Evolutionary conservation across 805 yeast genomes (phyloP).

Genomic region (Barnettozyma californica): DNA sequence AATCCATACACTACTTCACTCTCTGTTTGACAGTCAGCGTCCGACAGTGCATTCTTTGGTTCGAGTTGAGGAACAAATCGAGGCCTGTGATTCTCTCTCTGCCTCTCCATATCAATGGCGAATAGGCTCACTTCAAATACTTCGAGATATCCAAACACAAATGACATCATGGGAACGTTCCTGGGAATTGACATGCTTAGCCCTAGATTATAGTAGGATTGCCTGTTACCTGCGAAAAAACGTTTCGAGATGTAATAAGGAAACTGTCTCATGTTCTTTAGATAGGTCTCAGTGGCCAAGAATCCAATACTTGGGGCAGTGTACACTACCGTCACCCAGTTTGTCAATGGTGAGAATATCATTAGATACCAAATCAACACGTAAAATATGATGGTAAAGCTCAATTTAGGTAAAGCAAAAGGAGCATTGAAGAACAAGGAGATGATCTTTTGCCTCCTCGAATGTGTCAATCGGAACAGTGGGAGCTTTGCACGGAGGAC

Average conservation of each 20-base stretch:
- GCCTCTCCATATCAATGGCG: slow-evolving; percentile 8
- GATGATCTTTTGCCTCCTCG: slow-evolving; percentile 3
- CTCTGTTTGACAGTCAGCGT: not conserved
- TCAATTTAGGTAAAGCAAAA: not conserved
- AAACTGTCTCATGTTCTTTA: slow-evolving; percentile 5
- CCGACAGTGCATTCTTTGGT: not conserved
- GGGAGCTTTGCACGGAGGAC: slow-evolving; percentile 6
- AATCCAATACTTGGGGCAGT: slow-evolving; percentile 6
- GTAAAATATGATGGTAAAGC: not conserved
- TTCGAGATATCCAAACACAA: slow-evolving; percentile 7
- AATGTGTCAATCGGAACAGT: slow-evolving; percentile 2
- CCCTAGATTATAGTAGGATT: slow-evolving; percentile 5
- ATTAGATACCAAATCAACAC: not conserved
- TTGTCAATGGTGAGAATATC: not conserved
- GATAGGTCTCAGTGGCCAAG: not conserved
- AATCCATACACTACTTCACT: not conserved
- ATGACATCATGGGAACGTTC: slow-evolving; percentile 5
- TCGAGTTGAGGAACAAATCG: not conserved
- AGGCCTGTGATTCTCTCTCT: not conserved
- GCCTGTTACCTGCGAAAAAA: slow-evolving; percentile 4
- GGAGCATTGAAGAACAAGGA: slow-evolving; percentile 2
- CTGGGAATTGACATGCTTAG: slow-evolving; percentile 5
- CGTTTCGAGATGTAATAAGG: slow-evolving; percentile 5
- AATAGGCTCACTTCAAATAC: slow-evolving; percentile 9
- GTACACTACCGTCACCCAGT: not conserved